These are phyloP conservation scores for Suillus subaureus DNA, from an alignment of 768 basidiomycete species.

Conservation along the genomic window DNA sequence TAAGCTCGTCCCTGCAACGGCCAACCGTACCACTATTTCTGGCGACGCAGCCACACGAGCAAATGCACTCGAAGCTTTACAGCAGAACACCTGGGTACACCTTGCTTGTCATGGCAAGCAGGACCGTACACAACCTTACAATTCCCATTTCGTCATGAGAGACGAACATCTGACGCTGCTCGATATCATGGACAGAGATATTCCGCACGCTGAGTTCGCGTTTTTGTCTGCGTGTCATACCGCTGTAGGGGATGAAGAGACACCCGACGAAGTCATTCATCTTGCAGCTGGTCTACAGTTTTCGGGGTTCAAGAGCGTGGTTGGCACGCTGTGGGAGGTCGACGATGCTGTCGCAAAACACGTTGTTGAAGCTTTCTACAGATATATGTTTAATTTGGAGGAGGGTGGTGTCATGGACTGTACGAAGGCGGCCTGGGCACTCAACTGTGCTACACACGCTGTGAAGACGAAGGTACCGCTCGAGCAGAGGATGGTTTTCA, in stretches of 20 bases:
- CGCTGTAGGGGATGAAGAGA: conserved; percentile 18
- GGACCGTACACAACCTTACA: conserved; percentile 13
- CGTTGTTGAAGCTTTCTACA: not conserved
- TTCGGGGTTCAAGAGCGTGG: no score
- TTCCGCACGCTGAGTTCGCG: conserved; percentile 7
- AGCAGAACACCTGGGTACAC: conserved; percentile 17
- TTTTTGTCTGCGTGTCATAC: conserved; percentile 22
- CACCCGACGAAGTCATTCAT: conserved; percentile 23
- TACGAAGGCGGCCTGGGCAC: no score
- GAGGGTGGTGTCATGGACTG: no score
- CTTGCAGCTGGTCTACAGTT: conserved; percentile 26
- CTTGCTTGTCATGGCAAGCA: conserved; percentile 23
- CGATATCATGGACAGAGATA: conserved; percentile 10
- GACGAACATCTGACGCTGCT: not conserved
- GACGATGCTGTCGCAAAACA: conserved; percentile 2
- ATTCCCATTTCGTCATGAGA: conserved; percentile 8
- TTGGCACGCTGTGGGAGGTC: conserved; percentile 7
- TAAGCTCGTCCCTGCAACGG: conserved; percentile 18
- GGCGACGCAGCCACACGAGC: not conserved
- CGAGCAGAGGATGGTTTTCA: no score
- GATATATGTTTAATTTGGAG: no score
- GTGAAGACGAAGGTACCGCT: no score
- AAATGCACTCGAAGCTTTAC: not conserved
- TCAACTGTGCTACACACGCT: no score
- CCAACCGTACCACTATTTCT: not conserved